phyloP scores from a whole-genome alignment of 345 rosid species.

The Eucalyptus curtisii region DNA sequence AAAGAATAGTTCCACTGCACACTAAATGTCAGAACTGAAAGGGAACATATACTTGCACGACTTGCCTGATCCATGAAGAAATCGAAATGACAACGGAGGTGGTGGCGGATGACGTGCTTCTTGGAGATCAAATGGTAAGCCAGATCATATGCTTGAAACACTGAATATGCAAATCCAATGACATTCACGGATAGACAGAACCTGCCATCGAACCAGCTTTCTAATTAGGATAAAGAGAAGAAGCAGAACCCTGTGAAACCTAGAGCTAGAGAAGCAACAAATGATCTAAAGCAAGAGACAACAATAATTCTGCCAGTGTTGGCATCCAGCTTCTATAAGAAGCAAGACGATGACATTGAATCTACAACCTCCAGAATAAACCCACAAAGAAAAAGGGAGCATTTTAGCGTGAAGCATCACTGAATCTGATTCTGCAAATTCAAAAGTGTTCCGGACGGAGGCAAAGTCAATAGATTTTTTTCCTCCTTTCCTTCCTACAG shows the following conservation, averaged over 20 bases:
- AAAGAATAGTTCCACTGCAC: background rate
- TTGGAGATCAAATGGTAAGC: constrained; percentile 39
- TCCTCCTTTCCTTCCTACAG: background rate
- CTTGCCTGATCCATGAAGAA: constrained; percentile 95
- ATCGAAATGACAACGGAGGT: constrained; percentile 34
- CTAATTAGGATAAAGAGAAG: background rate
- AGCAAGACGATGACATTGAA: background rate
- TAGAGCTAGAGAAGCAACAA: background rate
- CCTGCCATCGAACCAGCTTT: constrained; percentile 22
- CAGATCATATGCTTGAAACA: constrained; percentile 57
- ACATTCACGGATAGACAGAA: constrained; percentile 77
- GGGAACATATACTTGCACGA: background rate
- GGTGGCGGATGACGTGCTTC: constrained; percentile 37
- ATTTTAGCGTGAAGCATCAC: background rate
- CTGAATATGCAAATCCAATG: constrained; percentile 64
- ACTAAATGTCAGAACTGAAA: background rate
- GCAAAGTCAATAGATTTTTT: background rate
- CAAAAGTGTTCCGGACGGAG: background rate
- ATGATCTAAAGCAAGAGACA: background rate
- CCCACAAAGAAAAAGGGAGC: background rate
- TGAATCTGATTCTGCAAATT: background rate
- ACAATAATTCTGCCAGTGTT: background rate
- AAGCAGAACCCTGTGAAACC: background rate
- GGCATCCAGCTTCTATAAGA: background rate
- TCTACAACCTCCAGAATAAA: background rate